Conservation (phyloP, 768 basidiomycete genomes). For the Russula griseocarnosa region DNA sequence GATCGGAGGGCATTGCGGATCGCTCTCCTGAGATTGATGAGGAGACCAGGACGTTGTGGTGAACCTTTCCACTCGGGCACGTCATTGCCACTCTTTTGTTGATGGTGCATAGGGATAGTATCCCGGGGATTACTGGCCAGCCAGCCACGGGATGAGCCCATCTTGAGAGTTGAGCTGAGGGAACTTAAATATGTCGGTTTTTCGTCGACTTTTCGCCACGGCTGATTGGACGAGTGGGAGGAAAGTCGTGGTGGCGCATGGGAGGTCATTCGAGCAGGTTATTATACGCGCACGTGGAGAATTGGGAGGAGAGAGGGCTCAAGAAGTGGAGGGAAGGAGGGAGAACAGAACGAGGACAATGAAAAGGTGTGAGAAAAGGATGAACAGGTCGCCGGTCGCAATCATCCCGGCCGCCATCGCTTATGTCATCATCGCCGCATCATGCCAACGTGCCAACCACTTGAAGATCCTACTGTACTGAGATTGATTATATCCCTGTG, state of each 20-base stretch:
- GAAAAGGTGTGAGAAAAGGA: not conserved
- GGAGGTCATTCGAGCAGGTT: slow-evolving; percentile 11
- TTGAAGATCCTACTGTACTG: no score
- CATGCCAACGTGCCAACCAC: no score
- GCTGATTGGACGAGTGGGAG: slow-evolving; percentile 13
- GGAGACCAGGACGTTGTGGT: not conserved
- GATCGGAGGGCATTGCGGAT: slow-evolving; percentile 18
- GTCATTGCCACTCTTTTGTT: slow-evolving; percentile 1
- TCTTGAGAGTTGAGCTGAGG: slow-evolving; percentile 28
- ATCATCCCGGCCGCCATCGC: no score
- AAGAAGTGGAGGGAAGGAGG: not conserved
- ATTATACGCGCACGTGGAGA: not conserved
- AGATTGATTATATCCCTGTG: no score
- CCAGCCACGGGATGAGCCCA: slow-evolving; percentile 17
- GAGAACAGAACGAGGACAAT: not conserved
- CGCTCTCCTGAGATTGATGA: slow-evolving; percentile 11
- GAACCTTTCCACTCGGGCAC: slow-evolving; percentile 9
- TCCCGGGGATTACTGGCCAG: slow-evolving; percentile 19
- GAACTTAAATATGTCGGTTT: slow-evolving; percentile 16
- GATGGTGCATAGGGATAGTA: slow-evolving; percentile 14
- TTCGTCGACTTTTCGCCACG: slow-evolving; percentile 26
- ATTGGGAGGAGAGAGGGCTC: not conserved
- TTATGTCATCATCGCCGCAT: not conserved
- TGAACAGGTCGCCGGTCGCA: not conserved
- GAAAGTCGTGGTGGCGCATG: slow-evolving; percentile 20